Base-by-base conservation (phyloP, 805 yeast species). In the Blastobotrys americana region DNA sequence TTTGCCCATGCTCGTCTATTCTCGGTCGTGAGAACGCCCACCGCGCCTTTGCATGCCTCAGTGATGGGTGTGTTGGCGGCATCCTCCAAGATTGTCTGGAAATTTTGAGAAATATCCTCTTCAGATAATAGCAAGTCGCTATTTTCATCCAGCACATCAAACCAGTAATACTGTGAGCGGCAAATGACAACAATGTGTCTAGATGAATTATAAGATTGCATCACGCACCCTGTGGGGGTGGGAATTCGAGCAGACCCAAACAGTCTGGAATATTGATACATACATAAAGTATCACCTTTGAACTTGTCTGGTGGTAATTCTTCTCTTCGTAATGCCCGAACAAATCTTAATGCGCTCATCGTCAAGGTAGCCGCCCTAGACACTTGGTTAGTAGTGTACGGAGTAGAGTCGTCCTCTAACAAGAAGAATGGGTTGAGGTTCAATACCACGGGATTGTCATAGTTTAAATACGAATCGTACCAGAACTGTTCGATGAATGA, bases 401-500 rank as follows among this genome's bases (percentile, higher is more conserved):
- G 67, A 56, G 93, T 85, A 1, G 96, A 95, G 56, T 88, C 96
- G 58, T 88, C 96, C 61, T 88, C 95, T 49, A 88, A 72, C 55
- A 87, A 75, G 62, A 88, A 87, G 59, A 85, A 88, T 0, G 97
- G 97, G 57, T 88, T 88, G 55, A 88, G 74, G 63, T 88, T 88
- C 50, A 88, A 71, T n/a, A 88, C 97, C 34, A 88, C 95, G 0
- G 68, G 80, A 27, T 72, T 70, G 62, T 88, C 96, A 61, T 84
- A 85, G 61, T 81, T 81, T 53, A 88, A 70, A 62, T 88, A 88
- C 1, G 95, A 78, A 60, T 88, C 96, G 63, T 77, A 88, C 96
- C 96, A 88, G 62, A 88, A 88, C 63, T 88, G 95, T 64, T 88
- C 96, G 51, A 88, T 88, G 61, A 84, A 88, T 2, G 94, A 82